These are phyloP conservation scores for Phyllostachys edulis DNA, from an alignment of 176 grass and related monocot species.

Conservation along the genomic window DNA sequence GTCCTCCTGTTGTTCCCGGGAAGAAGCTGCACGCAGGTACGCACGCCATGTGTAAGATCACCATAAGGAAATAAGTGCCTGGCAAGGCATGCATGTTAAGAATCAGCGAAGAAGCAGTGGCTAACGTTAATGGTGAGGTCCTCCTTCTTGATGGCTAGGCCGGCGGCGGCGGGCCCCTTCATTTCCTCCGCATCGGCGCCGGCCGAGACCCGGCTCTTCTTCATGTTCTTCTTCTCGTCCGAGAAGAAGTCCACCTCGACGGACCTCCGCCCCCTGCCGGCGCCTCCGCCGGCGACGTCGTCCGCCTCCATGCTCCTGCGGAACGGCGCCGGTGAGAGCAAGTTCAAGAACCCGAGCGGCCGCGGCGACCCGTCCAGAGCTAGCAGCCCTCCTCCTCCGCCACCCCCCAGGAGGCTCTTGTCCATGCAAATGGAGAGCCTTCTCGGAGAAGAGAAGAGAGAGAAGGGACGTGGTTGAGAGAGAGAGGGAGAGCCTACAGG, in stretches of 20 bases:
- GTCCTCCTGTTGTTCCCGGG: constrained; percentile 52
- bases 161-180: not conserved
- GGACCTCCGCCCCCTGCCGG: constrained; percentile 30
- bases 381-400: constrained; percentile 41
- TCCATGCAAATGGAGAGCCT: constrained; percentile 52
- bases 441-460: not conserved
- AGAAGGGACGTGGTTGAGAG: not conserved
- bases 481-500: not conserved
- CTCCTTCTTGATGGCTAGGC: constrained; percentile 57
- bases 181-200: not conserved
- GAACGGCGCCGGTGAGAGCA: constrained; percentile 1
- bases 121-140: constrained; percentile 77
- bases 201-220: constrained; percentile 21
- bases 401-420: constrained; percentile 29
- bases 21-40: constrained; percentile 45
- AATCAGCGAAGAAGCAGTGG: not conserved
- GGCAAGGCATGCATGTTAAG: not conserved
- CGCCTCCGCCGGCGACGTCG: not conserved
- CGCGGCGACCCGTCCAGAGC: constrained; percentile 49
- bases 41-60: constrained; percentile 4
- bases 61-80: not conserved
- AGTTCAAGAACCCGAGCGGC: constrained; percentile 33
- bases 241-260: constrained; percentile 93
- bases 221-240: constrained; percentile 66
- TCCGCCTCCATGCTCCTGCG: constrained; percentile 30